A percentile compares a stretch with the other conserved stretches of the same genome.
phyloP scores from a whole-genome alignment of 1,139 yeast genomes.

The Blastobotrys apis region DNA sequence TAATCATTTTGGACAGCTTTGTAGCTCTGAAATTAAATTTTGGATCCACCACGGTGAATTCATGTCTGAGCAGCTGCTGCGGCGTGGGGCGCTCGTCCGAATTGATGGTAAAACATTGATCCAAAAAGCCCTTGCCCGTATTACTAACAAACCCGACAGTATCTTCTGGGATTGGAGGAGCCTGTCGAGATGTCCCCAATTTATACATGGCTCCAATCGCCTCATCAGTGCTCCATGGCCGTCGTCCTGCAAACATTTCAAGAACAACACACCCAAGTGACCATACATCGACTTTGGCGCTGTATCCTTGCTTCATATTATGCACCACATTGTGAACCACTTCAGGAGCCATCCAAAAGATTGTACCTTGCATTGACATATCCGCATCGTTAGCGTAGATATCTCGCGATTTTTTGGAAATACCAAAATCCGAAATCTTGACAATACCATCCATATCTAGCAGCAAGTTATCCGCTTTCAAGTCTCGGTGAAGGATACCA shows the following conservation, averaged over 20 bases:
- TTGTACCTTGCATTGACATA: conserved; percentile 98
- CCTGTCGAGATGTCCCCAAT: conserved; percentile 68
- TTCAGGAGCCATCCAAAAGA: conserved; percentile 99
- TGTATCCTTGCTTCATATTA: conserved; percentile 84
- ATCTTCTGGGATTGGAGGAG: conserved; percentile 95
- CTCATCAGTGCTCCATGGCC: conserved; percentile 51
- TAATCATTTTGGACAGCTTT: conserved; percentile 54
- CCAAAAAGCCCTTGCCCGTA: conserved; percentile 67
- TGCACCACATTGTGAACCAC: conserved; percentile 77
- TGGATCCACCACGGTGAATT: conserved; percentile 50
- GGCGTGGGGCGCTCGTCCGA: conserved; percentile 91
- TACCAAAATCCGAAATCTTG: conserved; percentile 96
- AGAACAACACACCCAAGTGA: conserved; percentile 91
- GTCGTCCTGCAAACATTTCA: conserved; percentile 76
- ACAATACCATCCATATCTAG: conserved; percentile 91
- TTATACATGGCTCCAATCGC: conserved; percentile 49
- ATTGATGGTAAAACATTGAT: conserved; percentile 70
- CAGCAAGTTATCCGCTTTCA: conserved; percentile 90
- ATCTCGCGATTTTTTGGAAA: conserved; percentile 81
- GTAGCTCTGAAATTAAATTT: conserved; percentile 61
- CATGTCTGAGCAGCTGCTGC: conserved; percentile 54
- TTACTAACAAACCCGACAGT: conserved; percentile 58
- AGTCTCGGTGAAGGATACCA: conserved; percentile 90
- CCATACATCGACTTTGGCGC: conserved; percentile 79
- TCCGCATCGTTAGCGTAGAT: conserved; percentile 89